phyloP scores from a whole-genome alignment of 2,329 filamentous ascomycete genomes.

The Pseudocercospora cruenta region DNA sequence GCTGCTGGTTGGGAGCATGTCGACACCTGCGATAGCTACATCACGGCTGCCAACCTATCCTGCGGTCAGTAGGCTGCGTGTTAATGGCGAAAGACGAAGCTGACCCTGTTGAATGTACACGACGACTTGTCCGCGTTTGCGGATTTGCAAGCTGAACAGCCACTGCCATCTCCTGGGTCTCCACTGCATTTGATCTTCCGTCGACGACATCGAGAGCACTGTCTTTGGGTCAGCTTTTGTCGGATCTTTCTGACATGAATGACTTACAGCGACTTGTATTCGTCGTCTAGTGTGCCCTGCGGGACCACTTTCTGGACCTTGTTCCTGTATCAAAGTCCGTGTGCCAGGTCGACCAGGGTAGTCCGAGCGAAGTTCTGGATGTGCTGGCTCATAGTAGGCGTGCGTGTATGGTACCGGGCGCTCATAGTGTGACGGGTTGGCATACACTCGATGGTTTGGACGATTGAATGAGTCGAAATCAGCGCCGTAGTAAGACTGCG shows the following conservation, averaged over 20 bases:
- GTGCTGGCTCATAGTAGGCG: slow-evolving; percentile 31
- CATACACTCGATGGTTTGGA: slow-evolving; percentile 27
- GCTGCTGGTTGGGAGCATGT: slow-evolving; percentile 22
- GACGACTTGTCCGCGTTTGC: slow-evolving; percentile 64
- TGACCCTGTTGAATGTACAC: slow-evolving; percentile 81
- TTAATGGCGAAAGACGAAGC: slow-evolving; percentile 7
- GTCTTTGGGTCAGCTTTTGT: slow-evolving; percentile 19
- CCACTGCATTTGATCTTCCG: slow-evolving; percentile 95
- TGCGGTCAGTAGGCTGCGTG: background rate
- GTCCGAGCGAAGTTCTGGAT: slow-evolving; percentile 31
- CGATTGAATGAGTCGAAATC: slow-evolving; percentile 34
- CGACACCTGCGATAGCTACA: slow-evolving; percentile 22
- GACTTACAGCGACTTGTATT: slow-evolving; percentile 57
- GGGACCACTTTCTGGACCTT: slow-evolving; percentile 41
- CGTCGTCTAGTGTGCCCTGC: slow-evolving; percentile 50
- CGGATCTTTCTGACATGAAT: slow-evolving; percentile 14
- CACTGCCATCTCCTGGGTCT: slow-evolving; percentile 72
- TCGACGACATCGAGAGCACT: slow-evolving; percentile 90
- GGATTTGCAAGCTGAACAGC: slow-evolving; percentile 81
- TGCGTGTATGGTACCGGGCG: slow-evolving; percentile 32
- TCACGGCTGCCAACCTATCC: slow-evolving; percentile 26
- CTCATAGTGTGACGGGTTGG: slow-evolving; percentile 32
- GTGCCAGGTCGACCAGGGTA: slow-evolving; percentile 27
- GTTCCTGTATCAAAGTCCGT: slow-evolving; percentile 34
- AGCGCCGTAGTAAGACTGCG: slow-evolving; percentile 35